A percentile compares a stretch with the other conserved stretches of the same genome.
Evolutionary conservation across 495 filamentous ascomycete species (phyloP).

Genomic region (Monascus purpureus): DNA sequence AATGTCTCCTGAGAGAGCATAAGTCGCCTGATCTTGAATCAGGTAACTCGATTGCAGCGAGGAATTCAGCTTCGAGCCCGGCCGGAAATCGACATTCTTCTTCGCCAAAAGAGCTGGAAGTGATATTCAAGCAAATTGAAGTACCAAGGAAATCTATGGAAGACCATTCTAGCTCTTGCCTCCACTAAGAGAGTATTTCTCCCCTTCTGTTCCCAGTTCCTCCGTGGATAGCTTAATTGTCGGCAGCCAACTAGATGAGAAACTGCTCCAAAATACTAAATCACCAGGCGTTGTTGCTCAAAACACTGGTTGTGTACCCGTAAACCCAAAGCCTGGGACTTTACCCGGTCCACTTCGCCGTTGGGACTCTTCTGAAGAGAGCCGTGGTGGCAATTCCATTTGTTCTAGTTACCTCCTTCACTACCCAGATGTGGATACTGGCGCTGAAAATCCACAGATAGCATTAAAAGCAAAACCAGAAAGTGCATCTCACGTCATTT

Average conservation of each 20-base stretch:
- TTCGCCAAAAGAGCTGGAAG: background rate
- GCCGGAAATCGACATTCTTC: background rate
- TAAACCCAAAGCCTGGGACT: too few relatives aligned
- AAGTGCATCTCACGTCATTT: background rate
- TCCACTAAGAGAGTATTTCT: too few relatives aligned
- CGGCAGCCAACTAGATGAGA: too few relatives aligned
- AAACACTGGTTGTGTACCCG: too few relatives aligned
- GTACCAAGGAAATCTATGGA: background rate
- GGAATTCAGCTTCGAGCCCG: background rate
- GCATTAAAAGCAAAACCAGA: background rate
- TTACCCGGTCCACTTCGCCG: too few relatives aligned
- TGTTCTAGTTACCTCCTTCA: background rate
- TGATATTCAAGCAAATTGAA: background rate
- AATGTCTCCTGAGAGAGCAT: conserved; percentile 8
- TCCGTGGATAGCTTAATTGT: too few relatives aligned
- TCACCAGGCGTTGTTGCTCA: too few relatives aligned
- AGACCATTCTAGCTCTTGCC: background rate
- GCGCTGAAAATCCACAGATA: background rate
- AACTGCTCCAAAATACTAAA: too few relatives aligned
- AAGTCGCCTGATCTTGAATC: background rate
- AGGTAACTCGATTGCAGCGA: background rate
- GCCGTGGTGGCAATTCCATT: background rate
- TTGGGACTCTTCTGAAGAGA: background rate
- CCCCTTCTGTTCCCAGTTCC: too few relatives aligned
- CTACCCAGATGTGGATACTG: background rate